These are phyloP conservation scores for Saccharomycopsis oosterbeekiorum DNA, from an alignment of 805 yeast genomes.

Conservation along the genomic window DNA sequence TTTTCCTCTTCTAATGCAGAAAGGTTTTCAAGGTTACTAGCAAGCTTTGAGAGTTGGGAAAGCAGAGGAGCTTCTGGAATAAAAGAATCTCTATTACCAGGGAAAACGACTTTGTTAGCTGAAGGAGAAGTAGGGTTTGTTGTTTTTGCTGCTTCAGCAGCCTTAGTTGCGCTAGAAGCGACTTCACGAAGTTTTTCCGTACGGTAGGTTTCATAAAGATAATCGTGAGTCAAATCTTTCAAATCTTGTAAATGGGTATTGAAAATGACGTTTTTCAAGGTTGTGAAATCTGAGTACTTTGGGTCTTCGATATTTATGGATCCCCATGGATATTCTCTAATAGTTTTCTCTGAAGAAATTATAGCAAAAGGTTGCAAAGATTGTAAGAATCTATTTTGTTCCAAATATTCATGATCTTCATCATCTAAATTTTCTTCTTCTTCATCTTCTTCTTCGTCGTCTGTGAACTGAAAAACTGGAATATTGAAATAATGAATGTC, in stretches of 20 bases:
- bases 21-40: slow-evolving; percentile 16
- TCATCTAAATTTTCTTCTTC: slow-evolving; percentile 60
- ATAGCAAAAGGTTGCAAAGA: slow-evolving; percentile 69
- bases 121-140: neutral
- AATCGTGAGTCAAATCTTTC: slow-evolving; percentile 58
- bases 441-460: slow-evolving; percentile 60
- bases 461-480: slow-evolving; percentile 65
- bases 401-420: slow-evolving; percentile 62
- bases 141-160: neutral
- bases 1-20: slow-evolving; percentile 16
- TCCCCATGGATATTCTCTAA: slow-evolving; percentile 75
- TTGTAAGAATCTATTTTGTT: slow-evolving; percentile 55
- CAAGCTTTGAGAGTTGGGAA: slow-evolving; percentile 49
- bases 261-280: slow-evolving; percentile 43
- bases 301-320: slow-evolving; percentile 45
- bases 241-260: slow-evolving; percentile 56
- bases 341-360: slow-evolving; percentile 52
- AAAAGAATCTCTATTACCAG: slow-evolving; percentile 21
- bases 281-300: slow-evolving; percentile 41
- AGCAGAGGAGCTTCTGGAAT: slow-evolving; percentile 45
- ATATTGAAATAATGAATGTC: slow-evolving; percentile 63
- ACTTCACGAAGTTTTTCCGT: slow-evolving; percentile 53
- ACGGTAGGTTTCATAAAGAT: slow-evolving; percentile 52
- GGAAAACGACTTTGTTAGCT: slow-evolving; percentile 10
- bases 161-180: slow-evolving; percentile 23